These are phyloP conservation scores for Thermomucor indicae-seudaticae DNA, from an alignment of 371 early-diverging fungal genomes.

Conservation along the genomic window DNA sequence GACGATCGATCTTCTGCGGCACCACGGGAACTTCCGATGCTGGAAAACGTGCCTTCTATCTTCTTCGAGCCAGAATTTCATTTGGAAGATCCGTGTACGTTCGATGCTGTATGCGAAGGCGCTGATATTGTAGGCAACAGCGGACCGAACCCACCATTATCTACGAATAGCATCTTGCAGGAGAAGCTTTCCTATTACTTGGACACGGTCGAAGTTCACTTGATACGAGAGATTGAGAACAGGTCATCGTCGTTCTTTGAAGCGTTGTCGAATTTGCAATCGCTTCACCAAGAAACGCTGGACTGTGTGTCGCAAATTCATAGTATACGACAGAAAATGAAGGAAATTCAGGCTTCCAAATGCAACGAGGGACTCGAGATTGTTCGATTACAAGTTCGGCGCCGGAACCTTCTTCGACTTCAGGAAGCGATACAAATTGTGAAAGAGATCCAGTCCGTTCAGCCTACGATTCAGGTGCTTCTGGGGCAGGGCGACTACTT, in stretches of 20 bases:
- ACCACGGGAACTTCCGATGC: slow-evolving; percentile 54
- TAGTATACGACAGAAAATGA: slow-evolving; percentile 66
- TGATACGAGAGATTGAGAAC: slow-evolving; percentile 86
- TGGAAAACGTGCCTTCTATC: slow-evolving; percentile 80
- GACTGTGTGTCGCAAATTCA: slow-evolving; percentile 83
- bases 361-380: slow-evolving; percentile 78
- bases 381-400: slow-evolving; percentile 69
- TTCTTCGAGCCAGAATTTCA: slow-evolving; percentile 84
- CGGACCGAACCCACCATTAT: slow-evolving; percentile 45
- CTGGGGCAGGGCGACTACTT: slow-evolving; percentile 77
- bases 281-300: slow-evolving; percentile 83
- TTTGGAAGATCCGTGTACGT: slow-evolving; percentile 83
- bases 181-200: slow-evolving; percentile 86
- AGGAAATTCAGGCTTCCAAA: slow-evolving; percentile 58
- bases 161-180: slow-evolving; percentile 72
- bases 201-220: slow-evolving; percentile 89
- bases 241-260: slow-evolving; percentile 90
- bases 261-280: slow-evolving; percentile 87
- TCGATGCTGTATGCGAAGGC: slow-evolving; percentile 76
- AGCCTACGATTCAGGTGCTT: slow-evolving; percentile 78
- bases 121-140: slow-evolving; percentile 47
- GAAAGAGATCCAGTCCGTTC: slow-evolving; percentile 67
- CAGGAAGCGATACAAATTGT: slow-evolving; percentile 65
- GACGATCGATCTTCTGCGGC: slow-evolving; percentile 16
- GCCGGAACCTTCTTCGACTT: slow-evolving; percentile 65